A percentile compares a stretch with the other conserved stretches of the same genome.
phyloP scores from a whole-genome alignment of 805 yeast genomes.

The Vanderwaltozyma tropicalis region DNA sequence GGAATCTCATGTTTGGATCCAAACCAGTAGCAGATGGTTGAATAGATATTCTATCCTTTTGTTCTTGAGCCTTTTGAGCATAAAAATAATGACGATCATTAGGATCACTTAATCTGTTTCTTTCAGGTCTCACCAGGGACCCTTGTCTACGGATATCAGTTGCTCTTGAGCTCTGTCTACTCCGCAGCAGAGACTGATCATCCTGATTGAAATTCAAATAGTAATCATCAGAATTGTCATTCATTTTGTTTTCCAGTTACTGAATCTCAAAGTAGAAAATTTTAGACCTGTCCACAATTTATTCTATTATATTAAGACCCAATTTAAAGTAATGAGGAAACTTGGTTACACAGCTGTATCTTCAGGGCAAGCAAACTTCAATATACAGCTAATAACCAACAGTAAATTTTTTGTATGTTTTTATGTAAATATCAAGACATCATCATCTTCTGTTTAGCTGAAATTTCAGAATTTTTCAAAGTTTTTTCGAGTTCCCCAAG shows the following conservation, averaged over 20 bases:
- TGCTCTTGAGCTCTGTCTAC: not conserved
- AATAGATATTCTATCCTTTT: conserved; percentile 49
- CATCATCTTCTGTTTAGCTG: no score
- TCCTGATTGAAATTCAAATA: conserved; percentile 3
- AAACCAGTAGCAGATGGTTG: conserved; percentile 66
- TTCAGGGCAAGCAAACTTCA: no score
- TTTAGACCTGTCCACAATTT: no score
- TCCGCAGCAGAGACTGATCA: conserved; percentile 23
- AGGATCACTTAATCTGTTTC: conserved; percentile 53
- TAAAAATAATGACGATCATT: conserved; percentile 71
- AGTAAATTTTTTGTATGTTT: no score
- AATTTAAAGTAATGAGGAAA: no score
- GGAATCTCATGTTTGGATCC: conserved; percentile 35
- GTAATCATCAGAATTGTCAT: conserved; percentile 1
- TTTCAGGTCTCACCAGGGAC: conserved; percentile 77
- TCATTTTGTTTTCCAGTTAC: not conserved
- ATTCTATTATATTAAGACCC: no score
- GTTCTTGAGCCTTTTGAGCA: conserved; percentile 60
- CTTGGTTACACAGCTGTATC: no score
- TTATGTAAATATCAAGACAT: no score
- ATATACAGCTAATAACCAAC: no score
- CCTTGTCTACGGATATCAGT: conserved; percentile 22
- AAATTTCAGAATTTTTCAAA: no score
- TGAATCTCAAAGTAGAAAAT: no score
- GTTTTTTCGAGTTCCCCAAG: no score